Evolutionary conservation across 1,284 basidiomycete genomes (phyloP), one percentile per base, ranked within the genome.

Genomic region (Pseudozyma hubeiensis): DNA sequence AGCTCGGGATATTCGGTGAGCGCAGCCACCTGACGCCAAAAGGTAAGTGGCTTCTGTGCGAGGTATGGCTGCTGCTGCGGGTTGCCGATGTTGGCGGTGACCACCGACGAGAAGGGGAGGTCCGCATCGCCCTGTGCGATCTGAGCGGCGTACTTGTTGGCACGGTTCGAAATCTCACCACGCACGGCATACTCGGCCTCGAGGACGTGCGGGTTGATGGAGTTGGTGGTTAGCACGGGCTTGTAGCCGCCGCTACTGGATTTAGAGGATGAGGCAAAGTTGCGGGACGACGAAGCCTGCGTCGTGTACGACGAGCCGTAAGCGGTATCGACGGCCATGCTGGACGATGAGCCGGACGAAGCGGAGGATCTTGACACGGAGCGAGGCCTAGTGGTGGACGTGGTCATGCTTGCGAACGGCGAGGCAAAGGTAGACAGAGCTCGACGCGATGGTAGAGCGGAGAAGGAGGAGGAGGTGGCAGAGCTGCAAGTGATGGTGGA

Each of bases 11-110:
- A 97, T 83, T 99, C 96, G 84, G 92, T 92, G 68, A 99, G 86
- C 3, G 94, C 92, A 49, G 93, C 92, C 57, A 95, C 89, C 90
- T 99, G 96, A 67, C 96, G 88, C 81, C 90, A 90, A 85, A 93
- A 99, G 8, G 96, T 97, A 69, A 99, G 89, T 1, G 95, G 93
- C 24, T 91, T 90, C 85, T 99, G 97, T 85, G 97, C 91, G 46
- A 99, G 88, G 1, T 93, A 93, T 7, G 81, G 82, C 82, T 91
- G 91, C 86, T 97, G 96, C 86, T 99, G 96, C 0, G 96, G 96
- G 84, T 99, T 99, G 9, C 96, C 96, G 64, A 99, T 99, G 87
- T 99, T 99, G 75, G 94, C 93, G 29, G 90, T 93, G 84, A 98
- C 94, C 85, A 99, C 89, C 78, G 90, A 90, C 82, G 90, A 89